phyloP scores from a whole-genome alignment of 345 rosid genomes.

The Syzygium jambos region DNA sequence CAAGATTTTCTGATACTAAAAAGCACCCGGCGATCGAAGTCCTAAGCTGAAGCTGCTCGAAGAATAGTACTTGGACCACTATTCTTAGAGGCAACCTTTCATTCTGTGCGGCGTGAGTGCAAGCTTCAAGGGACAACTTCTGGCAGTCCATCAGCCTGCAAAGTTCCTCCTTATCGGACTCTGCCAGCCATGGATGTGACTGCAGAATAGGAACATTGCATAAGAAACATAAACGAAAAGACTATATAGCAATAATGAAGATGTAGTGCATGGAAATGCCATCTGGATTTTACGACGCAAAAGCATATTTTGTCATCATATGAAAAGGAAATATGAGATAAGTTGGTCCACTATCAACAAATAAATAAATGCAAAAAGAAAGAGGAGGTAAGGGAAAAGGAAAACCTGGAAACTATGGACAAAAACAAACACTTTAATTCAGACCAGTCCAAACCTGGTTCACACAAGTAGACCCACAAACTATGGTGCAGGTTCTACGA shows the following conservation, averaged over 20 bases:
- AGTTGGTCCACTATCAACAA: background rate
- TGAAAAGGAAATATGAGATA: background rate
- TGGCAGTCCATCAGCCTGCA: slow-evolving; percentile 91
- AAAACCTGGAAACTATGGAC: background rate
- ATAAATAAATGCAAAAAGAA: background rate
- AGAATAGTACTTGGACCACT: slow-evolving; percentile 91
- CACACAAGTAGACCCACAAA: too few species aligned
- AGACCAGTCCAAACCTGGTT: background rate
- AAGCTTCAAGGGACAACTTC: slow-evolving; percentile 92
- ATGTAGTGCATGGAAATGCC: background rate
- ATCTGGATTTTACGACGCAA: background rate
- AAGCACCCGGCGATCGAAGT: slow-evolving; percentile 94
- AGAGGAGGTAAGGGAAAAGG: background rate
- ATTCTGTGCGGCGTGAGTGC: slow-evolving; percentile 95
- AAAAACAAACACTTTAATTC: background rate
- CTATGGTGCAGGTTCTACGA: too few species aligned
- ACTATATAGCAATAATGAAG: background rate
- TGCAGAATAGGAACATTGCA: slow-evolving; percentile 19
- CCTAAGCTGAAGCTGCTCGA: slow-evolving; percentile 97
- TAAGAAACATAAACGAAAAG: background rate
- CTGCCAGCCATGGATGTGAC: slow-evolving; percentile 94
- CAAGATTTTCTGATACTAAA: slow-evolving; percentile 87
- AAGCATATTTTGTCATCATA: background rate
- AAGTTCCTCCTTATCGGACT: slow-evolving; percentile 79
- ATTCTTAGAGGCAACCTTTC: slow-evolving; percentile 85